These are phyloP conservation scores for Spizellomyces punctatus DNA, from an alignment of 192 early-diverging fungal species.

Conservation along the genomic window DNA sequence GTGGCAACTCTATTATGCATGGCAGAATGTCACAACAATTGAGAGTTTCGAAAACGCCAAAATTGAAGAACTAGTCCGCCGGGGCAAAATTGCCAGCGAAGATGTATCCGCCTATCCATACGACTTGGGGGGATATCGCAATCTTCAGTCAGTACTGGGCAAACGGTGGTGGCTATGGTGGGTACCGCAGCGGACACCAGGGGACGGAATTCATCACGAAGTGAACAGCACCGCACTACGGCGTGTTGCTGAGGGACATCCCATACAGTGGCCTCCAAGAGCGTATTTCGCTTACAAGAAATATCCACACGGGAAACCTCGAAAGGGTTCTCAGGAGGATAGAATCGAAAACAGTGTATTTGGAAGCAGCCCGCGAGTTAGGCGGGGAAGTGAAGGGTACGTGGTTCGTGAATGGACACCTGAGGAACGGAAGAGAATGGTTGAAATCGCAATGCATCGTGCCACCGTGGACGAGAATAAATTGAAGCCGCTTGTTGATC, in stretches of 20 bases:
- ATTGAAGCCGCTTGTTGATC: conserved; percentile 12
- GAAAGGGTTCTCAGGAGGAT: conserved; percentile 9
- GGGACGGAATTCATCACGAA: conserved; percentile 70
- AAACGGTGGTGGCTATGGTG: conserved; percentile 70
- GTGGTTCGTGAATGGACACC: conserved; percentile 44
- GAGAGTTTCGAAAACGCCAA: conserved; percentile 78
- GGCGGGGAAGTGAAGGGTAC: conserved; percentile 58
- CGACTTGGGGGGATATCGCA: conserved; percentile 73
- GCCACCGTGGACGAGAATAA: background rate
- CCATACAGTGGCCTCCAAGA: conserved; percentile 73
- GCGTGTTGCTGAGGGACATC: conserved; percentile 35
- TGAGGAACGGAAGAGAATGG: conserved; percentile 41
- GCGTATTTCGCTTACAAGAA: conserved; percentile 60
- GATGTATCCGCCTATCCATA: conserved; percentile 66
- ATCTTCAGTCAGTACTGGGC: conserved; percentile 76
- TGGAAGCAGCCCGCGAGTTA: conserved; percentile 20
- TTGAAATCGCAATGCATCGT: conserved; percentile 17
- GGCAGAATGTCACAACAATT: conserved; percentile 79
- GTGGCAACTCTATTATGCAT: conserved; percentile 75
- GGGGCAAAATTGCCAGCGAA: conserved; percentile 63
- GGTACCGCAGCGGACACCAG: conserved; percentile 61
- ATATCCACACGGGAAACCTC: conserved; percentile 33
- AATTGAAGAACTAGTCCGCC: conserved; percentile 62
- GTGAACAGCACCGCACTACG: conserved; percentile 40
- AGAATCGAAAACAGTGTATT: background rate